Evolutionary conservation across 2,329 filamentous ascomycete genomes (phyloP), one percentile per base, ranked within the genome.

Genomic region (Phialemoniopsis sp.): DNA sequence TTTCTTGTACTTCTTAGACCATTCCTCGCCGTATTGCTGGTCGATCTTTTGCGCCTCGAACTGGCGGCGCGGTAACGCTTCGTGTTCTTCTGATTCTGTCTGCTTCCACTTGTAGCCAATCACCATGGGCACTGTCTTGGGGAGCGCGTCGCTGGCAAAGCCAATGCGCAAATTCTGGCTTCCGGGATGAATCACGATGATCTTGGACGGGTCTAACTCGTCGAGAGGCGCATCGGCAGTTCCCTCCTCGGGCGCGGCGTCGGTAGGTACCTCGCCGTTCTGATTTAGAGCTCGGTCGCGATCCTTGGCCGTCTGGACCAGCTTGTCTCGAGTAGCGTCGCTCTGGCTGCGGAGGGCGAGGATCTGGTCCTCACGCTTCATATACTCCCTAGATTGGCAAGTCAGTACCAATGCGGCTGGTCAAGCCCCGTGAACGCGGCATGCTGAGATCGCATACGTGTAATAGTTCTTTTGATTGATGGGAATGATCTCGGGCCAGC

Each of bases 381-480:
- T 87, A 54, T 95, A 98, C 59, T 98, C 93, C 45, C 89, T 95
- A 51, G 16, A 37, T 50, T 32, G 43, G 40, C 34, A 19, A 26
- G 47, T 60, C 44, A 59, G 50, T 39, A 45, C 39, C 16, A 16
- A 26, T 10, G 19, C 21, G 15, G 17, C 21, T 12, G 14, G 30
- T 13, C 9, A 9, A 26, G 6, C 10, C 21, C 10, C 21, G 6
- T 6, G 31, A 8, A 29, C 21, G 18, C 19, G 13, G 14, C 9
- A 4, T 17, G 16, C 12, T 31, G 26, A 31, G 10, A 16, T 30
- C 26, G 70, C 82, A 45, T 74, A 93, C 88, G 90, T 95, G 63
- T 96, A 96, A 65, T 98, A 98, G 64, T 98, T 98, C 71, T 98
- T 98, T 64, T 98, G 93, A 60, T 98, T 98, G 66, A 98, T 98